Conservation (phyloP, 2,329 filamentous ascomycete species). For the Aspergillus japonicus region DNA sequence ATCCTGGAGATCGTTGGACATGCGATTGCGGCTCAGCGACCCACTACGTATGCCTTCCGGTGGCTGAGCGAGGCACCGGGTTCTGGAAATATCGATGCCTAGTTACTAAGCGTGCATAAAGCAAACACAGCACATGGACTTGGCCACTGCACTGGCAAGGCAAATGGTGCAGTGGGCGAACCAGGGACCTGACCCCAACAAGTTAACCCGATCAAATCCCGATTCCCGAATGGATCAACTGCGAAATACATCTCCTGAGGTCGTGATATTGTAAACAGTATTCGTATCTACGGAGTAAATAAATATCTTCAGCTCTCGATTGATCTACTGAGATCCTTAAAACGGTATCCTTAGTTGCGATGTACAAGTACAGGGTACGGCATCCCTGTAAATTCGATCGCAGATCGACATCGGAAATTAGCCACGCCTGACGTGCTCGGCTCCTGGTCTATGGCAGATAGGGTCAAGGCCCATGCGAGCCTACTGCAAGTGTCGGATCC, state of each 20-base stretch:
- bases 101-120: background rate
- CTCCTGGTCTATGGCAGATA: background rate
- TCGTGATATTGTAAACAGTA: too few relatives aligned
- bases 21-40: background rate
- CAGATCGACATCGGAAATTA: background rate
- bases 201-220: background rate
- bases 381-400: background rate
- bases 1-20: background rate
- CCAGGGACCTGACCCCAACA: background rate
- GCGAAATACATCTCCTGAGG: background rate
- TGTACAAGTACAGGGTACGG: too few relatives aligned
- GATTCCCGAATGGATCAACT: background rate
- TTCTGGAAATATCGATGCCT: background rate
- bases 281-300: too few relatives aligned
- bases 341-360: too few relatives aligned
- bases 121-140: background rate
- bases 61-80: background rate
- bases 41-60: background rate
- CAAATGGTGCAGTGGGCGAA: background rate
- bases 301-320: too few relatives aligned
- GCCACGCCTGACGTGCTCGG: background rate
- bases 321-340: too few relatives aligned
- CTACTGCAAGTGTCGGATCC: background rate
- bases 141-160: background rate
- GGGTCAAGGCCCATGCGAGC: background rate